Evolutionary conservation across 371 early-diverging fungal genomes (phyloP), one percentile per base, ranked within the genome.

Genomic region (Chytridium lagenaria): DNA sequence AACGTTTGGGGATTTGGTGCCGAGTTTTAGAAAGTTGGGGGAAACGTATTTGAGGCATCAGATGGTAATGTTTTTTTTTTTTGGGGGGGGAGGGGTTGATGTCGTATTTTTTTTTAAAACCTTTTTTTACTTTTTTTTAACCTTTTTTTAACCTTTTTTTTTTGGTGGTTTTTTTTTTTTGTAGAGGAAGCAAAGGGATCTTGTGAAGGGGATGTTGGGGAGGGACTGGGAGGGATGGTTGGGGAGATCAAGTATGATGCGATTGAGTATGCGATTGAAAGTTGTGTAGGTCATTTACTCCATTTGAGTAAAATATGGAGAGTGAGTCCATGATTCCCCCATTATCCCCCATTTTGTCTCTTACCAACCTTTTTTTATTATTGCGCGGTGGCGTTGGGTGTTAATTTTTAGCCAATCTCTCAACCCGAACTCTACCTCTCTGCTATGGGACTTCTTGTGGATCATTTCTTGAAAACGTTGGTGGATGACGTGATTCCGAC

Each of bases 1-100:
- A 2, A 75, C 86, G 7, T 84, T 86, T 67, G 69, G 84, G 50
- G 88, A 88, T 57, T 67, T 84, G 59, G 70, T 88, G 36, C 84
- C 82, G 0, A 67, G 69, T 33, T 87, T 80, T 67, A 72, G 88
- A 50, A 75, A 74, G n/a, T 51, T 88, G 44, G 85, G 81, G 7
- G 80, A 83, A 59, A 28, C 63, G 12, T 76, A 78, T 38, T 79
- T 88, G 65, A 33, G 78, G 59, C 68, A 66, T 40, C 76, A 75
- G 34, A 50, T 81, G 82, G 82, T n/a, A n/a, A n/a, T n/a, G n/a
- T n/a, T n/a, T n/a, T n/a, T n/a, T n/a, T n/a, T n/a, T n/a, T n/a
- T n/a, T n/a, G n/a, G n/a, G n/a, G n/a, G n/a, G n/a, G n/a, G n/a
- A n/a, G n/a, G n/a, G n/a, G n/a, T n/a, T n/a, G n/a, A n/a, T n/a